Percentiles rank a stretch among this genome's conserved stretches.
Conservation (phyloP, 2,329 filamentous ascomycete genomes). For the Aspergillus versicolor region DNA sequence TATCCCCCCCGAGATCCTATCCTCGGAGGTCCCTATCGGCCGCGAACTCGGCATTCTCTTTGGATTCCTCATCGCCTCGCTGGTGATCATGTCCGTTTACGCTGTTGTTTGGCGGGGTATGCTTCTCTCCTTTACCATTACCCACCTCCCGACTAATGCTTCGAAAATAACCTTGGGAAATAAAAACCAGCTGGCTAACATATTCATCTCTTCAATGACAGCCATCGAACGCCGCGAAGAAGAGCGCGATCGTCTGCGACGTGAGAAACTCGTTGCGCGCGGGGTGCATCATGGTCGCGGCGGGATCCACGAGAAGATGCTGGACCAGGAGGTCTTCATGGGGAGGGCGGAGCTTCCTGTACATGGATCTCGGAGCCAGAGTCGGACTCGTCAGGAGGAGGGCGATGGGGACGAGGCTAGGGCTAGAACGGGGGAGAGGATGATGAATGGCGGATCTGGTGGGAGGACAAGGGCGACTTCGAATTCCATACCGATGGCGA, state of each 20-base stretch:
- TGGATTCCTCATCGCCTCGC: conserved; percentile 35
- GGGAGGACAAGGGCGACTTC: neutral
- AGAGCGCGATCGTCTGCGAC: conserved; percentile 17
- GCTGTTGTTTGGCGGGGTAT: conserved; percentile 36
- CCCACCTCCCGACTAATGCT: neutral
- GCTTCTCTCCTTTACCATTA: conserved; percentile 3
- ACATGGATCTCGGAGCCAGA: neutral
- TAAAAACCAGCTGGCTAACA: neutral
- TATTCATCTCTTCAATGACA: conserved; percentile 2
- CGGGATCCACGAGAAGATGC: conserved; percentile 29
- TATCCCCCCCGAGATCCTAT: conserved; percentile 29
- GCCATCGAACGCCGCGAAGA: conserved; percentile 32
- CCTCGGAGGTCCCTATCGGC: conserved; percentile 30
- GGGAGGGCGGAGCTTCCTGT: conserved; percentile 11
- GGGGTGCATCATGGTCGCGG: conserved; percentile 22
- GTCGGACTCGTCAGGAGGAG: neutral
- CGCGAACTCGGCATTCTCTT: conserved; percentile 42
- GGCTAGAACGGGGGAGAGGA: too few relatives aligned
- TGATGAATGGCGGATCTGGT: neutral
- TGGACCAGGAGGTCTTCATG: conserved; percentile 16
- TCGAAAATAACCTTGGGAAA: neutral
- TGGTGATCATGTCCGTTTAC: conserved; percentile 36
- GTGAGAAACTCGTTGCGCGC: conserved; percentile 10
- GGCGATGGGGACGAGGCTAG: neutral
- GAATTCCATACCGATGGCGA: neutral